Percentiles rank a stretch among this genome's conserved stretches.
phyloP scores from a whole-genome alignment of 257 asterid genomes.

The Oldenlandia corymbosa region DNA sequence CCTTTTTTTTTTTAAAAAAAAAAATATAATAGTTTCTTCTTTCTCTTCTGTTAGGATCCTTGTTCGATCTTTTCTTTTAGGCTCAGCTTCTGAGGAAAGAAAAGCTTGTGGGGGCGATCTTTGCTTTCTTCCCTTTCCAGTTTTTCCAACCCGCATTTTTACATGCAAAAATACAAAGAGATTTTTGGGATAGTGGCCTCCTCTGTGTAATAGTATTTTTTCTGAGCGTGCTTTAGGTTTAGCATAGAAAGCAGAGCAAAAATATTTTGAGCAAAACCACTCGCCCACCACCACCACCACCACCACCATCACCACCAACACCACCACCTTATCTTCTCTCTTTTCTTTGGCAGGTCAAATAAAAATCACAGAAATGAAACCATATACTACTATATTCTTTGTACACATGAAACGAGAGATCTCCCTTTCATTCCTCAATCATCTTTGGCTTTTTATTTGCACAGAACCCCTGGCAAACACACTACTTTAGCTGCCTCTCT shows the following conservation, averaged over 20 bases:
- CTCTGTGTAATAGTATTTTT: no score
- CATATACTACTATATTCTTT: conserved; percentile 11
- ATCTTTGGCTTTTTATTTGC: conserved; percentile 18
- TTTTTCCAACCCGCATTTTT: no score
- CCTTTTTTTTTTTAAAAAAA: no score
- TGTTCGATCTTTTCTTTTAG: neutral
- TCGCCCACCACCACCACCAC: conserved; percentile 20
- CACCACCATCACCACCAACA: neutral
- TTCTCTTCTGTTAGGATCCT: neutral
- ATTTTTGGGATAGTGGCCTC: conserved; percentile 29
- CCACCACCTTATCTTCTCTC: neutral
- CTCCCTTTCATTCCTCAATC: conserved; percentile 33
- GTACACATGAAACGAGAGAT: conserved; percentile 42
- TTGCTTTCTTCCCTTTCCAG: conserved; percentile 17
- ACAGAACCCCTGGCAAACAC: conserved; percentile 16
- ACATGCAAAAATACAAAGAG: conserved; percentile 11
- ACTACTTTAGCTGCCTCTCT: conserved; percentile 21
- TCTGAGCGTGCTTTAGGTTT: conserved; percentile 32
- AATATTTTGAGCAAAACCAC: conserved; percentile 30
- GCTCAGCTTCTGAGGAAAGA: conserved; percentile 22
- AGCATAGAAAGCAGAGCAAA: conserved; percentile 46
- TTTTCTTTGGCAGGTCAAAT: conserved; percentile 11
- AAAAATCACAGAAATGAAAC: neutral
- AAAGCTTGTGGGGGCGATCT: conserved; percentile 25
- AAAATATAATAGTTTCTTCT: no score